phyloP scores from a whole-genome alignment of 2,329 filamentous ascomycete species.

The Neoscytalidium dimidiatum region DNA sequence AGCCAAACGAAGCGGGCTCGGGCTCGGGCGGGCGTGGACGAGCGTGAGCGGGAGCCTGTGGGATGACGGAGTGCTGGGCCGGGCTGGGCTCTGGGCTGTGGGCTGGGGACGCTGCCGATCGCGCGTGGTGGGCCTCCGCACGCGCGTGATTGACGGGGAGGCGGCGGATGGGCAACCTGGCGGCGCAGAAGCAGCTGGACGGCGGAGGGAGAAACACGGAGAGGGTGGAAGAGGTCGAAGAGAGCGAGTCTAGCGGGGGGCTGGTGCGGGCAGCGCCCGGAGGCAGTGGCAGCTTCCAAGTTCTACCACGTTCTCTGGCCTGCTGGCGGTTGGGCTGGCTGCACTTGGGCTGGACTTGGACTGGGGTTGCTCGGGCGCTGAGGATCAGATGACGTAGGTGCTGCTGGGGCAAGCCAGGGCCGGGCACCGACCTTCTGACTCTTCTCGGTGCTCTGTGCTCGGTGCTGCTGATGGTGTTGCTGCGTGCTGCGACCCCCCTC shows the following conservation, averaged over 20 bases:
- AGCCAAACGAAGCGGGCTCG: neutral
- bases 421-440: neutral
- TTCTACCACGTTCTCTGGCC: constrained; percentile 17
- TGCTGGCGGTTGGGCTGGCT: neutral
- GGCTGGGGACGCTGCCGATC: constrained; percentile 6
- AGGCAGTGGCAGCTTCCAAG: constrained; percentile 19
- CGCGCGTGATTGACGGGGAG: constrained; percentile 14
- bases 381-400: constrained; percentile 17
- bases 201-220: neutral
- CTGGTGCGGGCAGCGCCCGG: constrained; percentile 7
- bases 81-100: neutral
- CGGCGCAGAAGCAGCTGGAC: neutral
- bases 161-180: constrained; percentile 5
- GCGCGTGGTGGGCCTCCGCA: constrained; percentile 14
- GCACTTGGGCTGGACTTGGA: neutral
- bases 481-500: neutral
- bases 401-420: neutral
- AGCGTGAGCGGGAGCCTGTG: neutral
- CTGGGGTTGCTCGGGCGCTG: constrained; percentile 3
- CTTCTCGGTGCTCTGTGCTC: too few species aligned
- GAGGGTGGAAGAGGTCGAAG: neutral
- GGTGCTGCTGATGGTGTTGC: too few species aligned
- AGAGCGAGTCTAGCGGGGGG: constrained; percentile 1
- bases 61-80: constrained; percentile 9
- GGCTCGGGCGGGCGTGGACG: neutral